Conservation (phyloP, 2,329 filamentous ascomycete genomes). For the Colletotrichum magnum region DNA sequence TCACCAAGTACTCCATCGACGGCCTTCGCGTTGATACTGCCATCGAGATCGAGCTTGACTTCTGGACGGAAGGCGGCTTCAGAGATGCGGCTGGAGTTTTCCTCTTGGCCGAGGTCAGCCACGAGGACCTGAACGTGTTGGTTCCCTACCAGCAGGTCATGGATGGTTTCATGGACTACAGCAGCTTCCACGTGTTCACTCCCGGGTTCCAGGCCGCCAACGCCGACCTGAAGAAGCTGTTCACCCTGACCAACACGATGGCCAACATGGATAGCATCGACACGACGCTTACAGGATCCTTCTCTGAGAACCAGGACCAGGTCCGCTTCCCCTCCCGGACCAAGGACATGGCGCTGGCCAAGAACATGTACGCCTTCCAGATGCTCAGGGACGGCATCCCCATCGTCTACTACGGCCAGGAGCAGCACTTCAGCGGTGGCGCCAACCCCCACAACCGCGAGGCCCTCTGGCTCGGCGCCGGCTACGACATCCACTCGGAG, state of each 20-base stretch:
- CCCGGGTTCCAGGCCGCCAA: slow-evolving; percentile 11
- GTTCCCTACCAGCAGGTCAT: slow-evolving; percentile 67
- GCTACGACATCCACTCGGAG: slow-evolving; percentile 60
- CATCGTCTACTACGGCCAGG: slow-evolving; percentile 76
- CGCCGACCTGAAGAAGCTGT: slow-evolving; percentile 48
- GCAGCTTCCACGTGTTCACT: slow-evolving; percentile 56
- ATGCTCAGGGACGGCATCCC: slow-evolving; percentile 74
- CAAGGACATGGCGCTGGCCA: slow-evolving; percentile 68
- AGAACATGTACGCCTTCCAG: slow-evolving; percentile 73
- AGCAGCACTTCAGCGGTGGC: slow-evolving; percentile 69
- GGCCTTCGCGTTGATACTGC: slow-evolving; percentile 73
- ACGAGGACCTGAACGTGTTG: slow-evolving; percentile 65
- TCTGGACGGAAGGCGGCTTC: slow-evolving; percentile 65
- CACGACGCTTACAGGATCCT: slow-evolving; percentile 50
- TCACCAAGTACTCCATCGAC: slow-evolving; percentile 75
- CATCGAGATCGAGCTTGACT: slow-evolving; percentile 72
- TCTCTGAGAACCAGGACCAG: slow-evolving; percentile 73
- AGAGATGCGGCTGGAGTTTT: slow-evolving; percentile 69
- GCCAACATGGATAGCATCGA: slow-evolving; percentile 45
- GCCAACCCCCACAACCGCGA: slow-evolving; percentile 67
- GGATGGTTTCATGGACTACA: slow-evolving; percentile 73
- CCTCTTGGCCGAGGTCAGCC: slow-evolving; percentile 71
- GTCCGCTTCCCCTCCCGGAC: slow-evolving; percentile 63
- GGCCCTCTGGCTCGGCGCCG: slow-evolving; percentile 67
- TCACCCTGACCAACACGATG: slow-evolving; percentile 41